A percentile compares a stretch with the other conserved stretches of the same genome.
Conservation (phyloP, 345 rosid species). For the Arabis hirsuta region DNA sequence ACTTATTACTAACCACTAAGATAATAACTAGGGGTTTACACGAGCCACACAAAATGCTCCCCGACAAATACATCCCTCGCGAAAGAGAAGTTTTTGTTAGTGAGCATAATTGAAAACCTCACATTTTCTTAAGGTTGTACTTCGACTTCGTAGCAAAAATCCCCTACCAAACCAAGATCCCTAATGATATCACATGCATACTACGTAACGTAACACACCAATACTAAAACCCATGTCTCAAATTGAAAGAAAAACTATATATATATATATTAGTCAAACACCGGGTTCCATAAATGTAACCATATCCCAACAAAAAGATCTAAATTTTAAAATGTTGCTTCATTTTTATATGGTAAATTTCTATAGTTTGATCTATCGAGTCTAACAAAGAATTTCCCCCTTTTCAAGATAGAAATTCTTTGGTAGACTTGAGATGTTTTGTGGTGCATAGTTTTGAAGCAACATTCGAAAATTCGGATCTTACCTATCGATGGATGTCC, state of each 20-base stretch:
- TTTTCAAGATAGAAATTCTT: conserved; percentile 43
- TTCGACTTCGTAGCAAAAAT: not conserved
- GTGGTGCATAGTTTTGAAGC: conserved; percentile 25
- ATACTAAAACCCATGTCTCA: conserved; percentile 15
- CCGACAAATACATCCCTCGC: conserved; percentile 44
- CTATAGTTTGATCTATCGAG: conserved; percentile 25
- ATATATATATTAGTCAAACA: conserved; percentile 1
- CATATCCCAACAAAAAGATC: conserved; percentile 26
- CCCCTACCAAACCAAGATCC: conserved; percentile 32
- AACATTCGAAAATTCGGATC: conserved; percentile 42
- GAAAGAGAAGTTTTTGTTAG: conserved; percentile 45
- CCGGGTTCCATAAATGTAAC: conserved; percentile 2
- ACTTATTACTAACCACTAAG: conserved; percentile 32
- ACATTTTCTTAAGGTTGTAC: conserved; percentile 8
- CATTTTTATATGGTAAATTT: not conserved
- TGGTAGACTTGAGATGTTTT: conserved; percentile 38
- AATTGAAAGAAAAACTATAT: not conserved
- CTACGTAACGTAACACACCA: conserved; percentile 30
- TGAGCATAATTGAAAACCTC: conserved; percentile 36
- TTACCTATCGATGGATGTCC: conserved; percentile 24
- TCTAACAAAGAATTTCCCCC: conserved; percentile 49
- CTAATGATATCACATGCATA: conserved; percentile 16
- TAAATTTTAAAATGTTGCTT: conserved; percentile 45
- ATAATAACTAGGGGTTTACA: conserved; percentile 38
- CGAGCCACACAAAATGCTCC: conserved; percentile 39